Percentiles rank a stretch among this genome's conserved stretches.
phyloP scores from a whole-genome alignment of 345 rosid genomes.

The Angophora floribunda region DNA sequence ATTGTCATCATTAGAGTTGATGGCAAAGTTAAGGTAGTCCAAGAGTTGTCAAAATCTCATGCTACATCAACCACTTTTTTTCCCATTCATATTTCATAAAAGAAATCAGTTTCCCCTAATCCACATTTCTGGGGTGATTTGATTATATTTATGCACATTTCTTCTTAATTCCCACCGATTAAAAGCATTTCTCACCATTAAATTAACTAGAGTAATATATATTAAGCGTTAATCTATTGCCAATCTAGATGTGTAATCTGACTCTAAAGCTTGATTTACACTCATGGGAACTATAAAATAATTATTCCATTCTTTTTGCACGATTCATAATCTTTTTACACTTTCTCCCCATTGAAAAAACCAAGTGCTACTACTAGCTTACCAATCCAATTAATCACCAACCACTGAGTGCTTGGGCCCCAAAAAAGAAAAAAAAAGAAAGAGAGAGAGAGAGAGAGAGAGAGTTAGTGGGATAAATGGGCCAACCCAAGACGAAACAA shows the following conservation, averaged over 20 bases:
- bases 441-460: not conserved
- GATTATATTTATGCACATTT: not conserved
- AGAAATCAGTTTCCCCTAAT: not conserved
- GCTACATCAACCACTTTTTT: not conserved
- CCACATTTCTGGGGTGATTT: not conserved
- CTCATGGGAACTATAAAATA: not conserved
- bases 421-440: not conserved
- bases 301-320: not conserved
- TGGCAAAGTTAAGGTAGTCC: not conserved
- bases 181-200: not conserved
- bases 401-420: not conserved
- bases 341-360: not conserved
- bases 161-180: not conserved
- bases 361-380: not conserved
- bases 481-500: not conserved
- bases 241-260: not conserved
- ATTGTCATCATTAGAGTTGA: not conserved
- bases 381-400: not conserved
- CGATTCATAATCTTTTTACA: not conserved
- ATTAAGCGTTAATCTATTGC: not conserved
- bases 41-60: not conserved
- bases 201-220: not conserved
- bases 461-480: not conserved
- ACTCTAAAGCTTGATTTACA: not conserved
- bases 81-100: not conserved